phyloP scores from a whole-genome alignment of 1,139 yeast genomes.

The Candida albicans region DNA sequence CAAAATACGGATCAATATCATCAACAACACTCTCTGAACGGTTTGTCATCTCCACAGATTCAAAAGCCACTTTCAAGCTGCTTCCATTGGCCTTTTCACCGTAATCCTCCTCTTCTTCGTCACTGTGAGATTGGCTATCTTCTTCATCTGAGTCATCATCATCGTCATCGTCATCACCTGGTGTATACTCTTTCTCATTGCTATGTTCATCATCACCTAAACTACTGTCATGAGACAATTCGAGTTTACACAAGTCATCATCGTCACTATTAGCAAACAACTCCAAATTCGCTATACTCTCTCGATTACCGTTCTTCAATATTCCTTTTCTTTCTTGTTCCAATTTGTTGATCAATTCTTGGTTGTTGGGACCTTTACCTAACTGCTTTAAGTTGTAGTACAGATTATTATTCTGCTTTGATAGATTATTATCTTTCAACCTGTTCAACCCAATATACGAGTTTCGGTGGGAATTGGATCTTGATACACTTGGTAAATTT shows the following conservation, averaged over 20 bases:
- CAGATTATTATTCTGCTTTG: constrained; percentile 17
- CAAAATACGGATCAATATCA: constrained; percentile 11
- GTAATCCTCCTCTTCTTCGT: constrained; percentile 5
- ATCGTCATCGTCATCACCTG: constrained; percentile 1
- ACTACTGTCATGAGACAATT: constrained; percentile 4
- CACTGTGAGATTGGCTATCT: not conserved
- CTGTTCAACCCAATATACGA: constrained; percentile 44
- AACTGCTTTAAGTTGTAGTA: constrained; percentile 6
- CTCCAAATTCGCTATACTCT: constrained; percentile 7
- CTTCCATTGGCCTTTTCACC: not conserved
- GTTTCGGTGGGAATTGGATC: constrained; percentile 29
- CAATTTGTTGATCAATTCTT: constrained; percentile 8
- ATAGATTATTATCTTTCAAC: constrained; percentile 32
- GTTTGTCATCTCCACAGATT: constrained; percentile 5
- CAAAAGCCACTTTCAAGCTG: constrained; percentile 1
- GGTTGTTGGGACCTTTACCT: constrained; percentile 1
- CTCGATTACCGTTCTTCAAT: constrained; percentile 6
- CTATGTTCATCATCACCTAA: constrained; percentile 6
- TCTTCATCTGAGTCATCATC: constrained; percentile 4
- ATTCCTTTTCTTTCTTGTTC: constrained; percentile 7
- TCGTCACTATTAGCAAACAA: constrained; percentile 12
- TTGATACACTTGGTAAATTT: constrained; percentile 37
- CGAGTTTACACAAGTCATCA: constrained; percentile 12
- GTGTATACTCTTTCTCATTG: constrained; percentile 2
- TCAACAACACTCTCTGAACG: constrained; percentile 10